Conservation (phyloP, 2,329 filamentous ascomycete species). For the Penicillium sp. region DNA sequence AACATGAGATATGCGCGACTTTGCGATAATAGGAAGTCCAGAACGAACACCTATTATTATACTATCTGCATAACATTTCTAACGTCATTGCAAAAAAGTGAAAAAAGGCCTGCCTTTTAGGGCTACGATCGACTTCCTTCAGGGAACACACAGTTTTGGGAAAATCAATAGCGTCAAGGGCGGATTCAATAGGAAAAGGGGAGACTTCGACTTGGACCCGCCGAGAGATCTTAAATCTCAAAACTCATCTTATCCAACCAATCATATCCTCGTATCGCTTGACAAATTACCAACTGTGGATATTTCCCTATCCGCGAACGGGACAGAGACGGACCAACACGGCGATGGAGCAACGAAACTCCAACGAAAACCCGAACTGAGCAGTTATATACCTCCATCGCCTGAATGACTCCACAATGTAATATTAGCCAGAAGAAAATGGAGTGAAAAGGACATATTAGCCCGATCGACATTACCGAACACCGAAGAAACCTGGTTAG, state of each 20-base stretch:
- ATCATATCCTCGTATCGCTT: neutral
- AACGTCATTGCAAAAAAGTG: too few relatives aligned
- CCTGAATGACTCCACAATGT: neutral
- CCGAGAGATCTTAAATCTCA: slow-evolving; percentile 10
- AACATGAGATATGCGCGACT: neutral
- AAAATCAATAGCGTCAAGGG: slow-evolving; percentile 1
- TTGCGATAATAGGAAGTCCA: neutral
- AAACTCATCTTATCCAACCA: neutral
- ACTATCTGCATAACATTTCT: too few relatives aligned
- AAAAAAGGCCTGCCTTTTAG: neutral
- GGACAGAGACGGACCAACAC: neutral
- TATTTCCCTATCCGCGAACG: neutral
- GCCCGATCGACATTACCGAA: neutral
- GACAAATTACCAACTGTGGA: slow-evolving; percentile 5
- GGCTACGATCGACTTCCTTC: slow-evolving; percentile 2
- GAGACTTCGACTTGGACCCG: neutral
- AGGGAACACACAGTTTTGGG: neutral
- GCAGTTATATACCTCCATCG: too few relatives aligned
- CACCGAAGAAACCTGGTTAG: neutral
- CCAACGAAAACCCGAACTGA: neutral
- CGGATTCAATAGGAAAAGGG: neutral
- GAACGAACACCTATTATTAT: neutral
- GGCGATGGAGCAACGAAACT: neutral
- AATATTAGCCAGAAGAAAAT: neutral
- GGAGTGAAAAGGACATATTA: neutral